Evolutionary conservation across 805 yeast species (phyloP).

Genomic region (Saturnispora zaruensis): DNA sequence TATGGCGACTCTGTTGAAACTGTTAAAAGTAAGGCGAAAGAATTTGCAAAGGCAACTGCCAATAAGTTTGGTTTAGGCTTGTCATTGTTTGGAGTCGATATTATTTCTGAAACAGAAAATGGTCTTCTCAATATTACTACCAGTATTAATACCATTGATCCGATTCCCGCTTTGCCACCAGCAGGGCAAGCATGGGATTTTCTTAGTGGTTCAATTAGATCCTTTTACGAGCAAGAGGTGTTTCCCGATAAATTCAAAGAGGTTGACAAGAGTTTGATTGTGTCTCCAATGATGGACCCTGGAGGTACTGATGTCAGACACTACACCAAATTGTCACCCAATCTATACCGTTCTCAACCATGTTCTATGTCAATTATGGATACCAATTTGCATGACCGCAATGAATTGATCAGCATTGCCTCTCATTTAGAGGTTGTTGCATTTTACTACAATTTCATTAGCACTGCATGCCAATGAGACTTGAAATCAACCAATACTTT

Average conservation of each 20-base stretch:
- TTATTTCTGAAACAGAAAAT: constrained; percentile 13
- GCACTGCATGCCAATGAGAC: not conserved
- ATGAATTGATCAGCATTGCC: constrained; percentile 46
- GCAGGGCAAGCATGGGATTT: constrained; percentile 39
- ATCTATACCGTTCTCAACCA: constrained; percentile 55
- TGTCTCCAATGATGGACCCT: constrained; percentile 51
- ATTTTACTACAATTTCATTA: constrained; percentile 10
- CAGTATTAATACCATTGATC: constrained; percentile 33
- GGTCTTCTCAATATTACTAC: constrained; percentile 31
- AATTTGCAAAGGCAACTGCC: constrained; percentile 28
- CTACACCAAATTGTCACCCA: constrained; percentile 51
- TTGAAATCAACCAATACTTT: too few species aligned
- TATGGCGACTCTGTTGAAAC: constrained; percentile 39
- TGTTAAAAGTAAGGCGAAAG: constrained; percentile 28
- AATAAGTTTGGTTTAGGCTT: constrained; percentile 31
- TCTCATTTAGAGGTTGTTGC: constrained; percentile 53
- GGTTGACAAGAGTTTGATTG: constrained; percentile 20
- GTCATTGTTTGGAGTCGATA: constrained; percentile 26
- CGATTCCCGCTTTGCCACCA: constrained; percentile 32
- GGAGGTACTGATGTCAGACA: constrained; percentile 64
- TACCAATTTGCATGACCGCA: constrained; percentile 47
- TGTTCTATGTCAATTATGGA: constrained; percentile 27
- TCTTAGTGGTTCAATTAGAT: constrained; percentile 54
- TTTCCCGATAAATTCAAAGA: constrained; percentile 20
- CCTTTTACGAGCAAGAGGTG: constrained; percentile 46